phyloP scores from a whole-genome alignment of 768 basidiomycete species.

The Thelephora ganbajun region DNA sequence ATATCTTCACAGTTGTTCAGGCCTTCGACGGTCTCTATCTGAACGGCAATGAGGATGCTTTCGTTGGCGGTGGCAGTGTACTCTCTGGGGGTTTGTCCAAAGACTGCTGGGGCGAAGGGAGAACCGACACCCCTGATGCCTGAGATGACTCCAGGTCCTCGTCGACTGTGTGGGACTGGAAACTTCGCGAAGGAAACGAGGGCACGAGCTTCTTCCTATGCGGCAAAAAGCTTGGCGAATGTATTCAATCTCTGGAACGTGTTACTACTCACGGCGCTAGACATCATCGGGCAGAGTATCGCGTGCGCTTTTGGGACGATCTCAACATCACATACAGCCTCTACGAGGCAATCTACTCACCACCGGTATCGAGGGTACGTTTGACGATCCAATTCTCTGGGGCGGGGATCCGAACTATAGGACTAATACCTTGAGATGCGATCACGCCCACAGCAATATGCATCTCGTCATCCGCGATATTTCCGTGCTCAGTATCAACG shows the following conservation, averaged over 20 bases:
- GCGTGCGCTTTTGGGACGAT: neutral
- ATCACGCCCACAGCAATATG: neutral
- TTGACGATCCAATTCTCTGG: neutral
- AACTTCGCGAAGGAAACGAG: neutral
- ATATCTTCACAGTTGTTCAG: slow-evolving; percentile 28
- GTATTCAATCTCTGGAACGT: neutral
- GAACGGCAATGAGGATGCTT: slow-evolving; percentile 20
- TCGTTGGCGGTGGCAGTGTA: slow-evolving; percentile 37
- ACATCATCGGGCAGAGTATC: neutral
- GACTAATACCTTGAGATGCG: neutral
- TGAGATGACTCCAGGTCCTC: neutral
- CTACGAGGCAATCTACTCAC: neutral
- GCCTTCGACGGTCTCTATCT: slow-evolving; percentile 29
- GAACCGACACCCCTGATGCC: slow-evolving; percentile 56
- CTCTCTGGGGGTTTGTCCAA: slow-evolving; percentile 36
- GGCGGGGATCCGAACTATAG: slow-evolving; percentile 6
- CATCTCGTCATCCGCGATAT: neutral
- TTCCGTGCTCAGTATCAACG: neutral
- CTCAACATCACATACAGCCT: neutral
- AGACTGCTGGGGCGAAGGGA: slow-evolving; percentile 44
- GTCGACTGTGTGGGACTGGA: neutral
- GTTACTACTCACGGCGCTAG: neutral
- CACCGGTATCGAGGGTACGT: neutral
- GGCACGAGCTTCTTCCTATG: neutral
- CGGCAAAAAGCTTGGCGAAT: neutral